These are phyloP conservation scores for Discostella pseudostelligera DNA, from an alignment of 108 stramenopile genomes.

Conservation along the genomic window DNA sequence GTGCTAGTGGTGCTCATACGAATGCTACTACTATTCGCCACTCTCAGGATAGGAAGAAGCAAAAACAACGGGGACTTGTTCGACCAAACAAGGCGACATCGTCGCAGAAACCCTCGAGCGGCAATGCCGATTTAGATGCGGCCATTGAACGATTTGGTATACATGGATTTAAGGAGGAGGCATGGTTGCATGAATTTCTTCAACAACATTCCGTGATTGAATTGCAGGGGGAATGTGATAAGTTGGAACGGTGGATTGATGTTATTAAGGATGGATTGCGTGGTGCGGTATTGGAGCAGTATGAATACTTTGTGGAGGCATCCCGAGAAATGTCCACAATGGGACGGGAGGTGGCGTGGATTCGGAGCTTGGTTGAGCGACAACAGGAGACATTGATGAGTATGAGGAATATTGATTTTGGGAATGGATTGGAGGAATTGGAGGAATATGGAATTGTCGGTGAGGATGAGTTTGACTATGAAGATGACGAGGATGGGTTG, in stretches of 20 bases:
- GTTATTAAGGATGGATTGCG: constrained; percentile 76
- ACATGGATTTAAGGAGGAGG: constrained; percentile 56
- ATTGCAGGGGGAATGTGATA: constrained; percentile 45
- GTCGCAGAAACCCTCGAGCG: constrained; percentile 14
- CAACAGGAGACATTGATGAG: constrained; percentile 76
- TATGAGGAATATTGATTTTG: constrained; percentile 88
- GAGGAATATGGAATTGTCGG: constrained; percentile 40
- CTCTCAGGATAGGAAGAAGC: constrained; percentile 4
- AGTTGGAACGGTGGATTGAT: constrained; percentile 72
- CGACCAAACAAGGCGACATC: constrained; percentile 11
- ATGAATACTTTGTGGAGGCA: constrained; percentile 89
- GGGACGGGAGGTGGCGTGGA: constrained; percentile 74
- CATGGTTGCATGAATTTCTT: constrained; percentile 74
- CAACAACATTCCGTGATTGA: constrained; percentile 63
- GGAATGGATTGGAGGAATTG: constrained; percentile 38
- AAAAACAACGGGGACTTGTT: too few species aligned
- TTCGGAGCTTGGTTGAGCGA: constrained; percentile 68
- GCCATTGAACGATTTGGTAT: constrained; percentile 62
- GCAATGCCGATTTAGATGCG: constrained; percentile 40
- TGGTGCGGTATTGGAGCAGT: constrained; percentile 82
- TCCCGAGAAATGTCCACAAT: constrained; percentile 87
- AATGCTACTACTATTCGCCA: background rate
- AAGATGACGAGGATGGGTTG: constrained; percentile 43
- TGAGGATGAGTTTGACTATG: constrained; percentile 41
- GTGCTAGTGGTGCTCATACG: too few species aligned